These are phyloP conservation scores for Myriangium duriaei DNA, from an alignment of 2,329 filamentous ascomycete species.

Conservation along the genomic window DNA sequence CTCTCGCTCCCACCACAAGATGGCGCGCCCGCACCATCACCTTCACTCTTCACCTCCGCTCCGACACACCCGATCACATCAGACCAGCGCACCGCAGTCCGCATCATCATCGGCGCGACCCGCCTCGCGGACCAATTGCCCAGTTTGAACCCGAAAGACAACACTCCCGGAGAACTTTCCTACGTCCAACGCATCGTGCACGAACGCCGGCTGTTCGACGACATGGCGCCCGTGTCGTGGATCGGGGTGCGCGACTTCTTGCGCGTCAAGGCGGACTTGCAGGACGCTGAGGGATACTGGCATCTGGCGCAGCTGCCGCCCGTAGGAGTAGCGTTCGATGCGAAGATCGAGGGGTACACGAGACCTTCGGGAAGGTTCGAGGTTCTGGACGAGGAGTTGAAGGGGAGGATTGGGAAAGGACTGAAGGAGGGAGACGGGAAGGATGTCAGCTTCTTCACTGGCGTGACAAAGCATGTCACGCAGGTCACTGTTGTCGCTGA, in stretches of 20 bases:
- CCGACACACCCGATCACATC: too few relatives aligned
- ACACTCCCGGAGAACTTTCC: not conserved
- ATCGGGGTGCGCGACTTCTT: constrained; percentile 13
- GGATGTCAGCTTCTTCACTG: not conserved
- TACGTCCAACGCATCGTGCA: not conserved
- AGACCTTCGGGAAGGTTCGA: too few relatives aligned
- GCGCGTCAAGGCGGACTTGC: constrained; percentile 6
- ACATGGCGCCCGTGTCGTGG: constrained; percentile 10
- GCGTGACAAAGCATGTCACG: not conserved
- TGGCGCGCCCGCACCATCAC: constrained; percentile 2
- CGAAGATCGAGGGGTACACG: constrained; percentile 4
- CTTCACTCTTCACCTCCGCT: too few relatives aligned
- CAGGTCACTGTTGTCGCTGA: not conserved
- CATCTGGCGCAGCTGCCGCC: constrained; percentile 8
- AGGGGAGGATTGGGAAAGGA: constrained; percentile 7
- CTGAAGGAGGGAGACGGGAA: constrained; percentile 7
- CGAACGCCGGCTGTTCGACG: constrained; percentile 8
- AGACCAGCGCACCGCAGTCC: constrained; percentile 5
- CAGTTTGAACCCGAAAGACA: not conserved
- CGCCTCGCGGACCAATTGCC: constrained; percentile 8
- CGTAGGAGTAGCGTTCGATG: constrained; percentile 6
- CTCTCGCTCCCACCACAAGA: constrained; percentile 10
- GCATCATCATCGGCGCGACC: constrained; percentile 7
- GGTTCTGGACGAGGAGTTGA: constrained; percentile 5
- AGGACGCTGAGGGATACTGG: constrained; percentile 1